Evolutionary conservation across 2,329 filamentous ascomycete genomes (phyloP).

Genomic region (Lecanicillium sp.): DNA sequence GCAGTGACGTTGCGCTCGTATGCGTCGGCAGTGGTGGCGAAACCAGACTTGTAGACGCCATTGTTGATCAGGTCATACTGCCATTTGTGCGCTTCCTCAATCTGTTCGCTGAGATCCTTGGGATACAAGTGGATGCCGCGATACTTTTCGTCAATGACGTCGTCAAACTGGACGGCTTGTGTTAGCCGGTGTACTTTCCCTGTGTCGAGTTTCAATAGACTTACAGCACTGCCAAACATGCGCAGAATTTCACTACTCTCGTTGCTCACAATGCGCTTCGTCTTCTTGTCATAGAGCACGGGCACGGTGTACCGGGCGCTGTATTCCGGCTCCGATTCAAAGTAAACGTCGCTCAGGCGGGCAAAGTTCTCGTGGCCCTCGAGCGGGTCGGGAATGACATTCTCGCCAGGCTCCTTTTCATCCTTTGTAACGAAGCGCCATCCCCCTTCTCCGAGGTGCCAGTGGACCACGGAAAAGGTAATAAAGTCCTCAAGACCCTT

Average conservation of each 20-base stretch:
- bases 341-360: slow-evolving; percentile 74
- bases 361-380: slow-evolving; percentile 62
- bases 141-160: slow-evolving; percentile 52
- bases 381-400: slow-evolving; percentile 60
- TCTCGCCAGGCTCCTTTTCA: slow-evolving; percentile 49
- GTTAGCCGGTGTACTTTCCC: background rate
- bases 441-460: slow-evolving; percentile 67
- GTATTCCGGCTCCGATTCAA: slow-evolving; percentile 64
- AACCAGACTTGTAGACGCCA: slow-evolving; percentile 69
- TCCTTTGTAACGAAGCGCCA: slow-evolving; percentile 74
- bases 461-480: slow-evolving; percentile 75
- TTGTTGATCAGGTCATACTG: slow-evolving; percentile 69
- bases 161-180: slow-evolving; percentile 54
- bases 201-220: slow-evolving; percentile 4
- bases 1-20: slow-evolving; percentile 66
- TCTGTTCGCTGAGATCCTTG: slow-evolving; percentile 50
- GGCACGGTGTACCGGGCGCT: slow-evolving; percentile 80
- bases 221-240: slow-evolving; percentile 72
- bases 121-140: slow-evolving; percentile 62
- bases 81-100: slow-evolving; percentile 75
- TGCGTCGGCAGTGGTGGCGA: slow-evolving; percentile 74
- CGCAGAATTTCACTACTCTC: slow-evolving; percentile 89
- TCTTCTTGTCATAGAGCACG: slow-evolving; percentile 73
- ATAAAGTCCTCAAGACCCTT: slow-evolving; percentile 90
- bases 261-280: slow-evolving; percentile 75